A percentile compares a stretch with the other conserved stretches of the same genome.
These are phyloP conservation scores for Dendrobium catenatum DNA, from an alignment of 106 monocot genomes.

Conservation along the genomic window DNA sequence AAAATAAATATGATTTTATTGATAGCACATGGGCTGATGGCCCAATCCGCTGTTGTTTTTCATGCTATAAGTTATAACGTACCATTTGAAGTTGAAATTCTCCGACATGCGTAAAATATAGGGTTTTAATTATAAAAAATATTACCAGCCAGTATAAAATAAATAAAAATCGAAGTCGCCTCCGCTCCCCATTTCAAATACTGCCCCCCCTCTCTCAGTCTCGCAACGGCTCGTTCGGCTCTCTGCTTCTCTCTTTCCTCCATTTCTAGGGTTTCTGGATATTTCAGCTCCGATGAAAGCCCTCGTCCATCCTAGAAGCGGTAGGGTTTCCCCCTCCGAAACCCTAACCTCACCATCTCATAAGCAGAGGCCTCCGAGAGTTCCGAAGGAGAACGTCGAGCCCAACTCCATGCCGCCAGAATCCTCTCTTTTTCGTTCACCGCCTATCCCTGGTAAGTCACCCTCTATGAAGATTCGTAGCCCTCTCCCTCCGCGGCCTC, in stretches of 20 bases:
- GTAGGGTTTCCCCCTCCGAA: constrained; percentile 28
- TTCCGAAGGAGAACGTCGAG: constrained; percentile 86
- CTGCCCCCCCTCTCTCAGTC: neutral
- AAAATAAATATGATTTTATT: too few relatives aligned
- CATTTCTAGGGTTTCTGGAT: constrained; percentile 12
- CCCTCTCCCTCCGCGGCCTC: constrained; percentile 73
- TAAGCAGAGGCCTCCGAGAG: constrained; percentile 32
- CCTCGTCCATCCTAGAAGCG: constrained; percentile 16
- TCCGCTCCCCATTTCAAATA: constrained; percentile 17
- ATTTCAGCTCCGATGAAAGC: constrained; percentile 26
- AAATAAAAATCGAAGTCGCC: too few relatives aligned
- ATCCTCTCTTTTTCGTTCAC: constrained; percentile 31
- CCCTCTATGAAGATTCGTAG: constrained; percentile 41
- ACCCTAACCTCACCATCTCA: constrained; percentile 35
- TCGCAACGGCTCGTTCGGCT: constrained; percentile 12
- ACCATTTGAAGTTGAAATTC: too few relatives aligned
- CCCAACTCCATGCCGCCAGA: constrained; percentile 31
- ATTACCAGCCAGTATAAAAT: too few relatives aligned
- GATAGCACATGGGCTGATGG: too few relatives aligned
- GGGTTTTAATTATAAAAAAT: too few relatives aligned
- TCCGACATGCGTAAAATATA: too few relatives aligned
- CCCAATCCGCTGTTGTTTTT: too few relatives aligned
- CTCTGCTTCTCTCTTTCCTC: neutral
- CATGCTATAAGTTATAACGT: too few relatives aligned
- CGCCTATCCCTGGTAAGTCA: constrained; percentile 18